Evolutionary conservation across 176 grass and related monocot species (phyloP), one percentile per base, ranked within the genome.

Genomic region (Dendrocalamus sinicus): DNA sequence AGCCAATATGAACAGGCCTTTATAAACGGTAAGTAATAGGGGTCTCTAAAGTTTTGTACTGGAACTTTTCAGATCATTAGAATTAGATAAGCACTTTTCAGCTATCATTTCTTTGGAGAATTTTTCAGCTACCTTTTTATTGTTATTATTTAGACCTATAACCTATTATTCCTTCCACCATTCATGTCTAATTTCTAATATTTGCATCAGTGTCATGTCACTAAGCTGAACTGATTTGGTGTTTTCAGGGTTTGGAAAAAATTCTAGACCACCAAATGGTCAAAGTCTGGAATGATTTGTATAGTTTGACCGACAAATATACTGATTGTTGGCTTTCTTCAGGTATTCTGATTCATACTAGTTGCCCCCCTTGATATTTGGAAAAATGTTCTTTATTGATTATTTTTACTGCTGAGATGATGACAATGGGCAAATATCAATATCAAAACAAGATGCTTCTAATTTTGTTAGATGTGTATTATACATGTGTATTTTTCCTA

Each of bases 321-420:
- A 92, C 91, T 60, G 90, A 98, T 72, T 88, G 83, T 22, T 98
- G 96, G 96, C 93, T 98, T 92, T 95, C 91, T 57, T 91, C 93
- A 70, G 96, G 96, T 95, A 93, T 84, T 79, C 24, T 86, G 26
- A 86, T 65, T 83, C 76, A 7, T 67, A 51, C 48, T 78, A 50
- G 1, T 75, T 79, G 73, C 22, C 44, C 70, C 17, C 10, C 39
- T 48, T 22, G 16, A 39, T 58, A 63, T 48, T 50, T 47, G 22
- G 46, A 20, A 43, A 26, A 37, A 15, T 63, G n/a, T 61, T 23
- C 19, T 70, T 43, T 57, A 8, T 32, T 64, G n/a, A 54, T 54
- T 67, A 45, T 46, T 46, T 59, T 44, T 57, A 83, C 30, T 66
- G 8, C 9, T 41, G 22, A 39, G 0, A 52, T 4, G 7, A 47